Conservation (phyloP, 192 early-diverging fungal genomes). For the Linnemannia schmuckeri region DNA sequence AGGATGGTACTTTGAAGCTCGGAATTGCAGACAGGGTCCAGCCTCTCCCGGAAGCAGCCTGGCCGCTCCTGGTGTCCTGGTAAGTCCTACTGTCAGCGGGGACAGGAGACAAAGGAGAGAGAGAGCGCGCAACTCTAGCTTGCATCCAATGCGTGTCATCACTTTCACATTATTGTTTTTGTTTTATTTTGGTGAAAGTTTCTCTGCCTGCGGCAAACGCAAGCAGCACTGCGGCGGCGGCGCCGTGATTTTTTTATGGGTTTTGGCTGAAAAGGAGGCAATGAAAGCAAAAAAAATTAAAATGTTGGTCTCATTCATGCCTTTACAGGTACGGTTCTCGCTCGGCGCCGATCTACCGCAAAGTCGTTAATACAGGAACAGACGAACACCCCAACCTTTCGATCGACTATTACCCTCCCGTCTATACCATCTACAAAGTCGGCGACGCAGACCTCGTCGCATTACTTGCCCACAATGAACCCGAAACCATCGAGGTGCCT, state of each 20-base stretch:
- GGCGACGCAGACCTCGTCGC: constrained; percentile 23
- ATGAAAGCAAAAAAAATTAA: constrained; percentile 11
- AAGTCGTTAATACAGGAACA: constrained; percentile 45
- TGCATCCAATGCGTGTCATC: neutral
- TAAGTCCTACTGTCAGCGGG: constrained; percentile 38
- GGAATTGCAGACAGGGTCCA: constrained; percentile 49
- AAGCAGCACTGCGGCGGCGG: neutral
- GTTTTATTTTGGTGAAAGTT: neutral
- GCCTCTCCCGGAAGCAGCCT: constrained; percentile 62
- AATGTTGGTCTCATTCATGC: constrained; percentile 37
- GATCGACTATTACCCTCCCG: constrained; percentile 59
- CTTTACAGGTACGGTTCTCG: constrained; percentile 56
- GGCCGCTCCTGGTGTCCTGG: constrained; percentile 61
- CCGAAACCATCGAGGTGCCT: constrained; percentile 39
- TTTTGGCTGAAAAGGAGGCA: constrained; percentile 15
- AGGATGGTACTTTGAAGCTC: constrained; percentile 49
- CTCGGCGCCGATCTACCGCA: constrained; percentile 55
- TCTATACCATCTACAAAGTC: constrained; percentile 50
- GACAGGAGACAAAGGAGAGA: neutral
- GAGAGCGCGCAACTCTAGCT: neutral
- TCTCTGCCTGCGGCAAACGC: neutral
- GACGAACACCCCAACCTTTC: constrained; percentile 18
- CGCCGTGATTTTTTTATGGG: neutral
- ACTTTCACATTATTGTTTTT: neutral
- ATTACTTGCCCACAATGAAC: constrained; percentile 23